phyloP scores from a whole-genome alignment of 2,329 filamentous ascomycete genomes.

The Alternaria burnsii region DNA sequence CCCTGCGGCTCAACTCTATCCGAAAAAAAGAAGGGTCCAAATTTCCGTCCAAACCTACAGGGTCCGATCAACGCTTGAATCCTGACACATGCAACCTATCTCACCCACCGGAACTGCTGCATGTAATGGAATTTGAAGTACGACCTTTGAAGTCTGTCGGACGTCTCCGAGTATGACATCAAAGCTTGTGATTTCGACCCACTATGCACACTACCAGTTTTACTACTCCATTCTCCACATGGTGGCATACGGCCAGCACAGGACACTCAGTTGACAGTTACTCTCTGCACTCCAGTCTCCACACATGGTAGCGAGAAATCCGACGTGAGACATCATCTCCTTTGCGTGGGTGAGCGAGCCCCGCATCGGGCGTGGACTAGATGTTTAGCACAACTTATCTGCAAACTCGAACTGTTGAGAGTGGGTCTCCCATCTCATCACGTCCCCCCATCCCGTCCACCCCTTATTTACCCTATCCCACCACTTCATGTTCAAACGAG shows the following conservation, averaged over 20 bases:
- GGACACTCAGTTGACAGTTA: neutral
- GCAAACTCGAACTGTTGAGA: constrained; percentile 30
- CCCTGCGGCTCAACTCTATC: constrained; percentile 14
- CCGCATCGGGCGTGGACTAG: constrained; percentile 1
- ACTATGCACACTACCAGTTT: constrained; percentile 4
- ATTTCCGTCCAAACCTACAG: neutral
- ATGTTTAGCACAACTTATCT: constrained; percentile 3
- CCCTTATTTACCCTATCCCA: constrained; percentile 7
- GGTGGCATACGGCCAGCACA: constrained; percentile 4
- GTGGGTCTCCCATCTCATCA: constrained; percentile 18
- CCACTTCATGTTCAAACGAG: neutral
- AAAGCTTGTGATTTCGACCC: constrained; percentile 6
- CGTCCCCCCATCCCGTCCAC: neutral
- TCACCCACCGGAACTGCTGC: neutral
- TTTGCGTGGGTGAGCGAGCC: neutral
- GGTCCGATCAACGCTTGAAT: constrained; percentile 10
- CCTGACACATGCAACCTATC: neutral
- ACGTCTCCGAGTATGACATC: constrained; percentile 9
- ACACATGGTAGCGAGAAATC: constrained; percentile 5
- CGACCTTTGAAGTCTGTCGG: constrained; percentile 5
- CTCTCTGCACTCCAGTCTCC: constrained; percentile 18
- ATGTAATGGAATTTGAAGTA: neutral
- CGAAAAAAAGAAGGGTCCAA: constrained; percentile 3
- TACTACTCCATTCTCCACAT: constrained; percentile 18
- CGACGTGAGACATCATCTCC: neutral